These are phyloP conservation scores for Vicia sativa DNA, from an alignment of 306 rosid genomes.

Conservation along the genomic window DNA sequence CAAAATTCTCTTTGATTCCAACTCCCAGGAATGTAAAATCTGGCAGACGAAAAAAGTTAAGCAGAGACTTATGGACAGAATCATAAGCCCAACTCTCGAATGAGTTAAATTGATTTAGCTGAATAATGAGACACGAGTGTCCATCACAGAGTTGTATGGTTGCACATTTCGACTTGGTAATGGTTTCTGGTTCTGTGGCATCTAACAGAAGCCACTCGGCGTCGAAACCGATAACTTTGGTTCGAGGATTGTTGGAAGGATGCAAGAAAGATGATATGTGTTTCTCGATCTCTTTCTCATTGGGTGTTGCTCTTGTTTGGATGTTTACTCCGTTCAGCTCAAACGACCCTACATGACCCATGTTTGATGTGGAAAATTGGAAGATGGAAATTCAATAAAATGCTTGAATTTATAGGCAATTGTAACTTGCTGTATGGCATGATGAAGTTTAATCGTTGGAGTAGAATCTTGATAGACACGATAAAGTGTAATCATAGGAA, in stretches of 20 bases:
- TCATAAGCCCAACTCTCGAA: background rate
- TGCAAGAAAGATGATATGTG: background rate
- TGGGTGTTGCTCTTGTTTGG: background rate
- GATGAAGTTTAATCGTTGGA: no score
- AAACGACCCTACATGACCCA: background rate
- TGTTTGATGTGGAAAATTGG: background rate
- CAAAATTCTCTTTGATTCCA: constrained; percentile 7
- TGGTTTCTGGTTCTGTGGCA: background rate
- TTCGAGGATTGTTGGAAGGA: background rate
- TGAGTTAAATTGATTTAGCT: background rate
- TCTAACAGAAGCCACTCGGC: background rate
- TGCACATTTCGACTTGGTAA: background rate
- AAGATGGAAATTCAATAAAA: no score
- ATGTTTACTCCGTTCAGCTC: background rate
- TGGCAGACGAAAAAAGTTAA: constrained; percentile 14
- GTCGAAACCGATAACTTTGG: background rate
- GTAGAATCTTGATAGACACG: no score
- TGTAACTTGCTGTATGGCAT: no score
- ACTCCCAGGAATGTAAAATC: constrained; percentile 15
- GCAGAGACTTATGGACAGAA: background rate
- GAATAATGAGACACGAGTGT: background rate
- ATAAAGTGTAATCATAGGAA: no score
- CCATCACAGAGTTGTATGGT: constrained; percentile 20
- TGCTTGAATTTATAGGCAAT: no score
- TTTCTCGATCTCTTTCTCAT: no score